These are phyloP conservation scores for Wickerhamiella parazyma DNA, from an alignment of 805 yeast species.

Conservation along the genomic window DNA sequence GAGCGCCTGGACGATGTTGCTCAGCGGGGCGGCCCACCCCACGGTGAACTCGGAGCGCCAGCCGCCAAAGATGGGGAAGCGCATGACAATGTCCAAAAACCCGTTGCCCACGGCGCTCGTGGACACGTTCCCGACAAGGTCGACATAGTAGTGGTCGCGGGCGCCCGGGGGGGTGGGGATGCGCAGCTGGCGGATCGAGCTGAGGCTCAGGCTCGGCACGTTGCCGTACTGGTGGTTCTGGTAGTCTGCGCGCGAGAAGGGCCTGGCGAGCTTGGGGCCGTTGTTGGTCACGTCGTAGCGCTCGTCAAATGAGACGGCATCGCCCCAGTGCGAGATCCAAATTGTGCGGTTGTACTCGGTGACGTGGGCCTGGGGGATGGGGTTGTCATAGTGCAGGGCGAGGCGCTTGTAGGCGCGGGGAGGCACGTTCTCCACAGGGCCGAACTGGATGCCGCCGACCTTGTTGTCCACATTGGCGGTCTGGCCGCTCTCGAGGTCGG, in stretches of 20 bases:
- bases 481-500: conserved; percentile 30
- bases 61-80: conserved; percentile 92
- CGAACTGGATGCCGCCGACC: conserved; percentile 31
- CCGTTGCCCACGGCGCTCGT: conserved; percentile 33
- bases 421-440: conserved; percentile 35
- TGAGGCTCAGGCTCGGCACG: conserved; percentile 34
- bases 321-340: conserved; percentile 83
- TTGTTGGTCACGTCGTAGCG: conserved; percentile 65
- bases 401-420: conserved; percentile 39
- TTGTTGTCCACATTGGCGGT: conserved; percentile 15
- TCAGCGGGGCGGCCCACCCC: conserved; percentile 70
- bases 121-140: conserved; percentile 85
- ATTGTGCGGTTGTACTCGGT: conserved; percentile 51
- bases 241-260: conserved; percentile 69
- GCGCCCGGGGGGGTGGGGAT: conserved; percentile 39
- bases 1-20: conserved; percentile 36
- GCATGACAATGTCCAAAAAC: conserved; percentile 51
- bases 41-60: conserved; percentile 92
- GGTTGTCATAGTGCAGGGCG: conserved; percentile 48
- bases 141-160: conserved; percentile 66
- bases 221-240: conserved; percentile 31
- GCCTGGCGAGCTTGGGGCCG: conserved; percentile 48
- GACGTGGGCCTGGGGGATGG: conserved; percentile 50
- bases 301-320: conserved; percentile 65
- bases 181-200: conserved; percentile 49